Evolutionary conservation across 768 basidiomycete genomes (phyloP).

Genomic region (Kwoniella pini): DNA sequence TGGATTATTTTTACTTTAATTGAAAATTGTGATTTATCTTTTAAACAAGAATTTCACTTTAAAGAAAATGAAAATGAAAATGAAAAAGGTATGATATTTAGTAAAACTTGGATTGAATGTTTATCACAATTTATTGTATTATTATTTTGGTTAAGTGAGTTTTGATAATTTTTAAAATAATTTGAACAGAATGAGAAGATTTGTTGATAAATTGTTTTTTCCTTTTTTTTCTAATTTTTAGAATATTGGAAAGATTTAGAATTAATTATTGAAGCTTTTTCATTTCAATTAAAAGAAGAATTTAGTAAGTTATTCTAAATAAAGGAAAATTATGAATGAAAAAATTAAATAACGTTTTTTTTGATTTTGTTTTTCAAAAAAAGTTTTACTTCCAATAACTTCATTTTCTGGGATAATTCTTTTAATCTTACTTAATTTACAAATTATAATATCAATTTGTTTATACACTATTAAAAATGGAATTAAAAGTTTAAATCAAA

Average conservation of each 20-base stretch:
- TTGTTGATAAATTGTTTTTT: neutral
- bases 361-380: neutral
- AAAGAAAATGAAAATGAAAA: neutral
- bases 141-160: conserved; percentile 24
- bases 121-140: conserved; percentile 5
- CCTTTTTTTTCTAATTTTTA: neutral
- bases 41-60: neutral
- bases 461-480: conserved; percentile 4
- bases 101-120: conserved; percentile 16
- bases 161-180: no score
- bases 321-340: no score
- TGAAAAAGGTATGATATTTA: conserved; percentile 14
- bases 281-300: neutral
- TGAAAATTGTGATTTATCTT: conserved; percentile 23
- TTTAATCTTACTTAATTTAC: conserved; percentile 8
- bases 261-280: conserved; percentile 11
- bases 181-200: no score
- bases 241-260: conserved; percentile 6
- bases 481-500: neutral
- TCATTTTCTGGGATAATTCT: conserved; percentile 2
- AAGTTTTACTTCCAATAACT: conserved; percentile 12
- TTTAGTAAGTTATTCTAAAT: conserved; percentile 6
- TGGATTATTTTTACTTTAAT: conserved; percentile 35
- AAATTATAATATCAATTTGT: conserved; percentile 5
- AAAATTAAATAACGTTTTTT: no score